Evolutionary conservation across 768 basidiomycete genomes (phyloP).

Genomic region (Termitomyces sp.): DNA sequence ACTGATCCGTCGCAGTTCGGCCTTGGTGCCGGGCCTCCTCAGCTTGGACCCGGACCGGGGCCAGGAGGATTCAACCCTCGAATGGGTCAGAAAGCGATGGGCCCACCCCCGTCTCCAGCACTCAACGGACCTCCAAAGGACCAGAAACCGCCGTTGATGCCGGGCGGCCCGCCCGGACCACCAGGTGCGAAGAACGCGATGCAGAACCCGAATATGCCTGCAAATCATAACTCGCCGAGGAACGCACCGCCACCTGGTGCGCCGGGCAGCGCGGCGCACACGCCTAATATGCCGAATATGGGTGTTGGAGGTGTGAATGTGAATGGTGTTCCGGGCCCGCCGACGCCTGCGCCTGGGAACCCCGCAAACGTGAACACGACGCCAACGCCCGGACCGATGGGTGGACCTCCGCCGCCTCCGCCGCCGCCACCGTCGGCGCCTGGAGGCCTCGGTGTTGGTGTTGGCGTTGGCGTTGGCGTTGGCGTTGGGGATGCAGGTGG

Average conservation of each 20-base stretch:
- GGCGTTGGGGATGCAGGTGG: conserved; percentile 14
- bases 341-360: conserved; percentile 23
- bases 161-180: conserved; percentile 14
- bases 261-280: conserved; percentile 12
- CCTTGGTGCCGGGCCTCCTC: conserved; percentile 26
- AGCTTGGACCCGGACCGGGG: conserved; percentile 8
- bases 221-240: conserved; percentile 37
- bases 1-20: conserved; percentile 39
- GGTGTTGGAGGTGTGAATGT: conserved; percentile 8
- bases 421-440: conserved; percentile 16
- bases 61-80: conserved; percentile 17
- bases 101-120: conserved; percentile 52
- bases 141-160: conserved; percentile 11
- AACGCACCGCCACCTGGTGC: conserved; percentile 20
- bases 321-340: conserved; percentile 26
- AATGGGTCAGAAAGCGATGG: conserved; percentile 36
- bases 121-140: conserved; percentile 28
- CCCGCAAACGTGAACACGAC: conserved; percentile 13
- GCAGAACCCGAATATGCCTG: conserved; percentile 23
- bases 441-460: conserved; percentile 22
- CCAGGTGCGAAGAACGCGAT: conserved; percentile 24
- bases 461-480: no score
- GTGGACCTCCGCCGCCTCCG: conserved; percentile 17
- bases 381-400: conserved; percentile 3
- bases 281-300: conserved; percentile 22